phyloP scores from a whole-genome alignment of 106 monocot species.

The Allium fistulosum region DNA sequence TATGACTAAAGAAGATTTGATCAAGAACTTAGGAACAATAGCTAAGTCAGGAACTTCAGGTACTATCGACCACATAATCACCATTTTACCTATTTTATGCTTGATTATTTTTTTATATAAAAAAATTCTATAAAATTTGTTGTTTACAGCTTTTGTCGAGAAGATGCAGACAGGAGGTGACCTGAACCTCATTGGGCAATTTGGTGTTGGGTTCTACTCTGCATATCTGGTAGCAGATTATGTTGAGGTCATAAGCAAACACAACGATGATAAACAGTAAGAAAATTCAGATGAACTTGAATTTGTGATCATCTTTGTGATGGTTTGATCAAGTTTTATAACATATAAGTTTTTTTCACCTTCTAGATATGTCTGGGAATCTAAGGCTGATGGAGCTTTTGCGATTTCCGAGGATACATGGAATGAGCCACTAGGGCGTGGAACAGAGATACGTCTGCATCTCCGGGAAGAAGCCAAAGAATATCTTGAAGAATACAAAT shows the following conservation, averaged over 20 bases:
- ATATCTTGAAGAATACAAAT: conserved; percentile 80
- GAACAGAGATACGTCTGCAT: conserved; percentile 92
- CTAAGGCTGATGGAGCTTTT: conserved; percentile 97
- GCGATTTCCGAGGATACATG: conserved; percentile 93
- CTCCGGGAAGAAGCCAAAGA: conserved; percentile 89
- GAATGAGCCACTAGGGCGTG: conserved; percentile 94
- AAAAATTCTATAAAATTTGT: background rate
- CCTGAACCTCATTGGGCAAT: conserved; percentile 93
- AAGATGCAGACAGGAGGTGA: conserved; percentile 98
- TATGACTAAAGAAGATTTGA: conserved; percentile 97
- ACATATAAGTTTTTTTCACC: too few relatives aligned
- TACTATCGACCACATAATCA: conserved; percentile 7
- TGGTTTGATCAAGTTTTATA: background rate
- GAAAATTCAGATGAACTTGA: background rate
- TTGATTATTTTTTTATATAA: background rate
- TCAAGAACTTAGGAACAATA: conserved; percentile 97
- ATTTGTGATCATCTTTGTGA: background rate
- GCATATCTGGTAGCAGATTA: conserved; percentile 98
- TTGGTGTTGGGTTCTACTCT: conserved; percentile 98
- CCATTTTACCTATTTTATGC: background rate
- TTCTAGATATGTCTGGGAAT: conserved; percentile 90
- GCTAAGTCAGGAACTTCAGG: conserved; percentile 98
- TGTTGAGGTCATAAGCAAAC: conserved; percentile 98
- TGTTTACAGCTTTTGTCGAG: conserved; percentile 81
- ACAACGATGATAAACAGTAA: conserved; percentile 98